Conservation (phyloP, 2,329 filamentous ascomycete species). For the Aureobasidium sp. region DNA sequence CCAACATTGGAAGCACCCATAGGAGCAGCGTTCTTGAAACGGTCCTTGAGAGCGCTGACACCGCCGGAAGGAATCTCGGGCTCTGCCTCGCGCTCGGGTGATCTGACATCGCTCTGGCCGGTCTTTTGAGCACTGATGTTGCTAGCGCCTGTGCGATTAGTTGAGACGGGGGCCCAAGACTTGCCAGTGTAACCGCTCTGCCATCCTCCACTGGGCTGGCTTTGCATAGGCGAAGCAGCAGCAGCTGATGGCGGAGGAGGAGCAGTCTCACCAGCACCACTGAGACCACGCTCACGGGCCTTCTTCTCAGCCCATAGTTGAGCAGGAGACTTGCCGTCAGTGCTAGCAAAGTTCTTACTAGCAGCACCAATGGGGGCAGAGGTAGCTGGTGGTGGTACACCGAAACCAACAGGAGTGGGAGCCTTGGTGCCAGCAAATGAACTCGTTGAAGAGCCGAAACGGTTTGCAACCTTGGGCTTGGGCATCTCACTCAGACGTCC, state of each 20-base stretch:
- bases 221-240: conserved; percentile 48
- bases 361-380: conserved; percentile 66
- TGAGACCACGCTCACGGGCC: conserved; percentile 61
- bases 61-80: conserved; percentile 51
- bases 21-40: conserved; percentile 70
- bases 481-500: conserved; percentile 81
- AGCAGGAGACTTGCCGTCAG: conserved; percentile 92
- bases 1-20: conserved; percentile 52
- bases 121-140: conserved; percentile 56
- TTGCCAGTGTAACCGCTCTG: conserved; percentile 89
- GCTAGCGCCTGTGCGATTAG: conserved; percentile 57
- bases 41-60: conserved; percentile 69
- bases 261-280: conserved; percentile 45
- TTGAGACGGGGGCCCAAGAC: conserved; percentile 79
- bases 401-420: conserved; percentile 64
- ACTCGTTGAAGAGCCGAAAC: conserved; percentile 63
- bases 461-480: conserved; percentile 91
- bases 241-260: conserved; percentile 33
- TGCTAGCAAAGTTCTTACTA: conserved; percentile 87
- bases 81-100: conserved; percentile 45
- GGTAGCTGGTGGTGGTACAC: conserved; percentile 52
- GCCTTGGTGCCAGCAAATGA: conserved; percentile 84
- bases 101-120: conserved; percentile 46
- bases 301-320: conserved; percentile 98
- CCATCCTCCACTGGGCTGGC: conserved; percentile 78